phyloP scores from a whole-genome alignment of 352 stramenopile species.

The Pythium insidiosum region DNA sequence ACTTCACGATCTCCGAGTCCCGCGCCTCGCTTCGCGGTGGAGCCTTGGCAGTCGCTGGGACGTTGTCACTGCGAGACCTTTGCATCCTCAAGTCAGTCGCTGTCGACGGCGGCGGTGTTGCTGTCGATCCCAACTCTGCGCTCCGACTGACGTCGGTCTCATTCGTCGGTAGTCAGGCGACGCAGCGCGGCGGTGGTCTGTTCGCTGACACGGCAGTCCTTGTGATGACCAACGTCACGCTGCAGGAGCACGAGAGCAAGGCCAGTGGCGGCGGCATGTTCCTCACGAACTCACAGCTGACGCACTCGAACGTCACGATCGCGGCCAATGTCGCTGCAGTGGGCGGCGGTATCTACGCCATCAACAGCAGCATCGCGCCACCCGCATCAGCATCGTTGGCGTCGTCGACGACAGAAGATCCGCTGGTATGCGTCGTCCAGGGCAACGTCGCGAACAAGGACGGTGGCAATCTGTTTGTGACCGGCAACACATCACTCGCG shows the following conservation, averaged over 20 bases:
- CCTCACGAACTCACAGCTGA: constrained; percentile 12
- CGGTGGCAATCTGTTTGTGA: no score
- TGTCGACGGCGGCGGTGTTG: no score
- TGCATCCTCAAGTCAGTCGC: not conserved
- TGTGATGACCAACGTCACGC: constrained; percentile 1
- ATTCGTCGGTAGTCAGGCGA: no score
- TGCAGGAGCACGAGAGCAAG: not conserved
- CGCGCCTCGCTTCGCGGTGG: constrained; percentile 8
- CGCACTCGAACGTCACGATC: no score
- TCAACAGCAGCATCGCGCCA: no score
- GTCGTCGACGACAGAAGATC: no score
- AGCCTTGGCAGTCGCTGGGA: constrained; percentile 6
- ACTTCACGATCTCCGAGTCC: not conserved
- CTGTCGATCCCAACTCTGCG: no score
- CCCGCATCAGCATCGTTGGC: no score
- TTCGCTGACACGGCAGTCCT: not conserved
- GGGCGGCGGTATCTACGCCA: no score
- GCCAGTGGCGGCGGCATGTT: constrained; percentile 25
- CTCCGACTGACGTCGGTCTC: no score
- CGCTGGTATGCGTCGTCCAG: constrained; percentile 17
- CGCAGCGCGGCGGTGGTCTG: constrained; percentile 23
- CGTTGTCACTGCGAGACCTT: not conserved
- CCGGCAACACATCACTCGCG: no score
- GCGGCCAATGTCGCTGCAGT: no score
- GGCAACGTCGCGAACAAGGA: constrained; percentile 16